Base-by-base conservation (phyloP, 1,139 yeast genomes). In the Zygotorulaspora mrakii region DNA sequence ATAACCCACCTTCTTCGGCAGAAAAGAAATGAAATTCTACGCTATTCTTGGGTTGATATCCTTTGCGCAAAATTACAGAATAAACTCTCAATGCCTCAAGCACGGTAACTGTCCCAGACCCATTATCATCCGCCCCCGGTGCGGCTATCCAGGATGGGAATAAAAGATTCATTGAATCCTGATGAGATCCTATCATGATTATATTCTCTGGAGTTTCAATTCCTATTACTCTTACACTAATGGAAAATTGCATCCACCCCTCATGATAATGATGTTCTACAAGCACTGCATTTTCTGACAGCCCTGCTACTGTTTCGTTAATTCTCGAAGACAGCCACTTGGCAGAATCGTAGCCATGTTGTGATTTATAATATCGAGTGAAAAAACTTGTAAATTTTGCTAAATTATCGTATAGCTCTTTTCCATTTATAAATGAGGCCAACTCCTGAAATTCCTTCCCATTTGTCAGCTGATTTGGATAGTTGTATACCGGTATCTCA, bases 71-170 rank as follows among this genome's bases (percentile, higher is more conserved):
- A 20, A 52, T 45, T 16, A 66, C 68, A 12, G 74, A 63, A 30
- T 84, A 65, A 8, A 84, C 63, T 46, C 94, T 74, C 54, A 88
- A 73, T 0, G 88, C 79, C 60, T 88, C 95, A 42, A 87, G 65
- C 31, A 75, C 74, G 3, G 95, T 83, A 5, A 82, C 80, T 3
- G 89, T 81, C 6, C 97, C 97, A 3, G 91, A 79, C 1, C 95
- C 95, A 61, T 89, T 87, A 56, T 89, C 98, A 61, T 89, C 97
- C 3, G 96, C 96, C 4, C 97, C 98, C 1, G 97, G 97, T 0
- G 96, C 88, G 33, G 77, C 73, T 52, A 82, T 58, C 14, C 79
- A 47, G 35, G 69, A 70, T n/a, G 95, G 95, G 44, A 85, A 71
- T 37, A 85, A 52, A 45, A 86, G 68, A 59, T 87, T 88, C 47